phyloP scores from a whole-genome alignment of 2,329 filamentous ascomycete species.

The Paracorniculantispora psalliotae region DNA sequence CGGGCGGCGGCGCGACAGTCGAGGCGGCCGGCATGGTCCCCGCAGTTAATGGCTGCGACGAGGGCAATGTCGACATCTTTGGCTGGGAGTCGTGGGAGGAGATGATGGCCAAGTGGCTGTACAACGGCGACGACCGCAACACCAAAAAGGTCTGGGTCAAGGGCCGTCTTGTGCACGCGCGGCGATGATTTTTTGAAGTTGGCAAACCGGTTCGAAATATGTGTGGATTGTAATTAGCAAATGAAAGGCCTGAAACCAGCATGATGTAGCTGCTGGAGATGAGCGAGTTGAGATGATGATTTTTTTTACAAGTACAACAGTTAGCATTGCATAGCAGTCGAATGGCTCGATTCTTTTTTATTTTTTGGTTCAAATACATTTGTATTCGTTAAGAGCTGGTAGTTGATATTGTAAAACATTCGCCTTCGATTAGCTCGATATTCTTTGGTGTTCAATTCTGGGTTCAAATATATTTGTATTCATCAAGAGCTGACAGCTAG shows the following conservation, averaged over 20 bases:
- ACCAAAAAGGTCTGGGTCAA: conserved; percentile 84
- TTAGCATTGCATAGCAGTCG: neutral
- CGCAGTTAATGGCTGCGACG: conserved; percentile 26
- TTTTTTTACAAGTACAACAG: neutral
- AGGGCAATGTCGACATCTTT: conserved; percentile 78
- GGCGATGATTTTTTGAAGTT: neutral
- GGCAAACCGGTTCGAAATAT: no score
- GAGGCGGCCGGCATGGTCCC: conserved; percentile 15
- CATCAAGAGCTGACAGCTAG: no score
- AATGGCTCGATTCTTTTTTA: neutral
- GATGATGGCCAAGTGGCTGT: conserved; percentile 88
- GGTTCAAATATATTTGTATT: no score
- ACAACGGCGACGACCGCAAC: conserved; percentile 88
- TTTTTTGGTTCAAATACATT: no score
- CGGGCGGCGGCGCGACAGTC: neutral
- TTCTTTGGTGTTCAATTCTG: no score
- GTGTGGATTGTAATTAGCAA: neutral
- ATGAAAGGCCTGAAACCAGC: neutral
- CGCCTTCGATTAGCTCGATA: no score
- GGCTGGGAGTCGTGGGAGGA: conserved; percentile 89
- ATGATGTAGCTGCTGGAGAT: neutral
- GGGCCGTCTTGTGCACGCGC: conserved; percentile 69
- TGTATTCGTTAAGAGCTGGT: no score
- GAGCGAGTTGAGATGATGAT: neutral
- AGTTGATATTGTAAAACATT: no score